phyloP scores from a whole-genome alignment of 1,284 basidiomycete species.

The Phylloboletellus chloephorus region DNA sequence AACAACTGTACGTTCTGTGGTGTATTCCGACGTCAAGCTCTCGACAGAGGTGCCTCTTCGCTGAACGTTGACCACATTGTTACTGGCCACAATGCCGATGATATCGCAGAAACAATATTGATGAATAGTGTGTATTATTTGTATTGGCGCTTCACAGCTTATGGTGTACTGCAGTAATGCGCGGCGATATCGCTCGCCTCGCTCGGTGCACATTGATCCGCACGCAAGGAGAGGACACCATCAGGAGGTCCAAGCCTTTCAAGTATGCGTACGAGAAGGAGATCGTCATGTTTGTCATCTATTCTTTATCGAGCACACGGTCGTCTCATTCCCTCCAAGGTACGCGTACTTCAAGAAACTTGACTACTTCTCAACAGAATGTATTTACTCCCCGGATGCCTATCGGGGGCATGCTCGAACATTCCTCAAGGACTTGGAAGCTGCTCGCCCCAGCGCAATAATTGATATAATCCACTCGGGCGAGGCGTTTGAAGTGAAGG shows the following conservation, averaged over 20 bases:
- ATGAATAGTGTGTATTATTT: slow-evolving; percentile 84
- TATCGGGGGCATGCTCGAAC: slow-evolving; percentile 94
- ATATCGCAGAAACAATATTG: slow-evolving; percentile 96
- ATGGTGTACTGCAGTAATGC: slow-evolving; percentile 66
- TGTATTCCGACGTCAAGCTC: slow-evolving; percentile 92
- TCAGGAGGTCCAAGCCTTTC: slow-evolving; percentile 96
- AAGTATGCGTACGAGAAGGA: slow-evolving; percentile 99
- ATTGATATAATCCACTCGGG: slow-evolving; percentile 98
- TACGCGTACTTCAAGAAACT: slow-evolving; percentile 98
- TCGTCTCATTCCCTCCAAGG: slow-evolving; percentile 41
- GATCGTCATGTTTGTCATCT: slow-evolving; percentile 82
- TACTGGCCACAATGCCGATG: slow-evolving; percentile 98
- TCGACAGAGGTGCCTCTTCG: slow-evolving; percentile 89
- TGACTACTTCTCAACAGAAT: slow-evolving; percentile 99
- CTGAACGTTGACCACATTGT: slow-evolving; percentile 96
- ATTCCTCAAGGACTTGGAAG: slow-evolving; percentile 95
- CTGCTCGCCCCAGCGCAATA: slow-evolving; percentile 87
- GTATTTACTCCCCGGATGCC: slow-evolving; percentile 97
- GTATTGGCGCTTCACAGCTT: not conserved
- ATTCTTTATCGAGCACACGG: not conserved
- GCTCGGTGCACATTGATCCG: slow-evolving; percentile 93
- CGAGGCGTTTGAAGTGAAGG: slow-evolving; percentile 79
- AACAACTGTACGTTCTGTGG: slow-evolving; percentile 99
- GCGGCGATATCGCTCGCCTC: slow-evolving; percentile 92
- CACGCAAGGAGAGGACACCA: slow-evolving; percentile 90